Conservation (phyloP, 2,329 filamentous ascomycete species). For the Monosporascus sp. region DNA sequence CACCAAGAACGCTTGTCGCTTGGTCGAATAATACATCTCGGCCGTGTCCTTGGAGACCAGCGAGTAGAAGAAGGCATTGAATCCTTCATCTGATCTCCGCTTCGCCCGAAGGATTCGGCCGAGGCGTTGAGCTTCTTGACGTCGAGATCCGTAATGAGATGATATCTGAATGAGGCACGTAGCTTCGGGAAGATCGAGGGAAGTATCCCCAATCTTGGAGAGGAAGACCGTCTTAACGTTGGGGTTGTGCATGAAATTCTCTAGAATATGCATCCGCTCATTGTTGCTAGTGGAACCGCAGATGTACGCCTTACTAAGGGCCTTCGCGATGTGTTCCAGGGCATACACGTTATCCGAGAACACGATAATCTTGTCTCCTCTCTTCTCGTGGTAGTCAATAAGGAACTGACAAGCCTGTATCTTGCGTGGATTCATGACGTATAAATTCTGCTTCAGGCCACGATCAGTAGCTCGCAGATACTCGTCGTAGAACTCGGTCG, state of each 20-base stretch:
- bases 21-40: constrained; percentile 97
- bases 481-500: constrained; percentile 93
- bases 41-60: constrained; percentile 95
- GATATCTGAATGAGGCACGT: constrained; percentile 97
- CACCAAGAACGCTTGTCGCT: constrained; percentile 92
- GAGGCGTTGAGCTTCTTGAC: constrained; percentile 91
- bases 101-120: constrained; percentile 93
- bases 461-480: constrained; percentile 57
- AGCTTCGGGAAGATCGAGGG: constrained; percentile 92
- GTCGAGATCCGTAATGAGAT: constrained; percentile 91
- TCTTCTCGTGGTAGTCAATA: constrained; percentile 94
- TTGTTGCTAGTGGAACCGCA: constrained; percentile 81
- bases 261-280: constrained; percentile 80
- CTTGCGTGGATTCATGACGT: constrained; percentile 96
- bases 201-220: constrained; percentile 96
- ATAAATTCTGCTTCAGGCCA: constrained; percentile 48
- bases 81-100: constrained; percentile 92
- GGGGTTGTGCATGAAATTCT: constrained; percentile 93
- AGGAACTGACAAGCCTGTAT: constrained; percentile 96
- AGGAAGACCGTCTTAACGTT: constrained; percentile 88
- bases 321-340: constrained; percentile 75
- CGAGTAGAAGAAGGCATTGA: constrained; percentile 98
- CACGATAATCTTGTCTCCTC: constrained; percentile 96
- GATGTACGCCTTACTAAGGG: constrained; percentile 82
- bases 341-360: constrained; percentile 98